phyloP scores from a whole-genome alignment of 2,329 filamentous ascomycete genomes.

The Cytospora chrysosperma region DNA sequence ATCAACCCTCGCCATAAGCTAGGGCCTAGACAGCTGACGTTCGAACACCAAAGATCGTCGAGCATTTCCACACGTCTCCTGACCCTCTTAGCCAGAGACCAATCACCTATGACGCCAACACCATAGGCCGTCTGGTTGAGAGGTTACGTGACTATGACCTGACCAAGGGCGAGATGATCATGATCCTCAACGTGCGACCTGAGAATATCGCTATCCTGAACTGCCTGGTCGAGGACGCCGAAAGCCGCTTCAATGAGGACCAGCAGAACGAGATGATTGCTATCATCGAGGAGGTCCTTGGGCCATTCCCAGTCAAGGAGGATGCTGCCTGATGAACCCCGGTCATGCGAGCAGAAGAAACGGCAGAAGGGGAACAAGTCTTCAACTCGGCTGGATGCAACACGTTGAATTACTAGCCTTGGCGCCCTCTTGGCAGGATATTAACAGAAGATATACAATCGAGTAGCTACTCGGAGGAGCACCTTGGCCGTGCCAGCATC shows the following conservation, averaged over 20 bases:
- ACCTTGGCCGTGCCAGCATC: background rate
- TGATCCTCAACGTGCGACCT: constrained; percentile 67
- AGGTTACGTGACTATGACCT: constrained; percentile 57
- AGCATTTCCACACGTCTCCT: constrained; percentile 57
- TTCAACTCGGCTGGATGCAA: background rate
- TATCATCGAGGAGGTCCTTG: constrained; percentile 58
- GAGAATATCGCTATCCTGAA: constrained; percentile 54
- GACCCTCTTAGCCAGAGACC: constrained; percentile 57
- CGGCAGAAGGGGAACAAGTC: background rate
- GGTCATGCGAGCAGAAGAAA: background rate
- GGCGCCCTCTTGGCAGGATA: background rate
- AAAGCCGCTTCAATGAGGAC: constrained; percentile 57
- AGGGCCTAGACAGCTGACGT: constrained; percentile 5
- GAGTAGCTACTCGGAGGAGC: background rate
- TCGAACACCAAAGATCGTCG: constrained; percentile 53
- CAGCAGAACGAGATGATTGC: constrained; percentile 58
- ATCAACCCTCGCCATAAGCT: background rate
- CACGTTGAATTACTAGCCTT: background rate
- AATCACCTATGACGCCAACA: constrained; percentile 50
- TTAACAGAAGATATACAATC: too few species aligned
- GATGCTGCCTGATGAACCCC: constrained; percentile 19
- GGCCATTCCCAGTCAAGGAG: constrained; percentile 41
- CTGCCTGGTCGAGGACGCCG: constrained; percentile 66
- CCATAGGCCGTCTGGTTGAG: constrained; percentile 54
- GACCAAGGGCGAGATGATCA: constrained; percentile 66